These are phyloP conservation scores for Globisporangium lucens DNA, from an alignment of 352 stramenopile genomes.

Conservation along the genomic window DNA sequence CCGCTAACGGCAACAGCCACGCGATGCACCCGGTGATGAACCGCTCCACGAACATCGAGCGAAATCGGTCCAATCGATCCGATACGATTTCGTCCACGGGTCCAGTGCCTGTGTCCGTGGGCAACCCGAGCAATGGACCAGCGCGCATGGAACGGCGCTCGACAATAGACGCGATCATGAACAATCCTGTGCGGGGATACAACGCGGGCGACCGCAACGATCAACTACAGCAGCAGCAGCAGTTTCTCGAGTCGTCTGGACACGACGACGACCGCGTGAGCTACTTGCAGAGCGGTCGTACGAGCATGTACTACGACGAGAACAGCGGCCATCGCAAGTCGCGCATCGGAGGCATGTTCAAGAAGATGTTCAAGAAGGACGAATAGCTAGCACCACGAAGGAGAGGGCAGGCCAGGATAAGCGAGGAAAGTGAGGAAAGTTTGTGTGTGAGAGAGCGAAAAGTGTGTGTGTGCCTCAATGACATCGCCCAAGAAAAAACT, in stretches of 20 bases:
- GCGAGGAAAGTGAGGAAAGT: background rate
- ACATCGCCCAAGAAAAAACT: too few relatives aligned
- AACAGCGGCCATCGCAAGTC: slow-evolving; percentile 63
- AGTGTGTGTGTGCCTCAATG: background rate
- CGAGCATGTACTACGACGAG: slow-evolving; percentile 66
- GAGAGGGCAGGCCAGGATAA: background rate
- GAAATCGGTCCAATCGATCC: slow-evolving; percentile 41
- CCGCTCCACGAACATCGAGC: slow-evolving; percentile 18
- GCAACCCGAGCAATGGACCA: slow-evolving; percentile 18
- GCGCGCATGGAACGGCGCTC: slow-evolving; percentile 33
- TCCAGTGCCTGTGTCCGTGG: slow-evolving; percentile 58
- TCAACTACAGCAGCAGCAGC: background rate
- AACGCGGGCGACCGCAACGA: slow-evolving; percentile 11
- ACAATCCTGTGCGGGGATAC: slow-evolving; percentile 31
- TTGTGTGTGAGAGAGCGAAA: background rate
- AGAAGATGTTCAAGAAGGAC: slow-evolving; percentile 90
- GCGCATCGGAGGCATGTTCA: slow-evolving; percentile 82
- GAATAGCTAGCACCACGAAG: slow-evolving; percentile 17
- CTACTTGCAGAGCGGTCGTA: slow-evolving; percentile 23
- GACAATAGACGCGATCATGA: slow-evolving; percentile 49
- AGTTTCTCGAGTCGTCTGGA: slow-evolving; percentile 17
- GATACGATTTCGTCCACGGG: slow-evolving; percentile 63
- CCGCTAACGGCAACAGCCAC: slow-evolving; percentile 15
- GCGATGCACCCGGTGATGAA: slow-evolving; percentile 11
- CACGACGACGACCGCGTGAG: slow-evolving; percentile 26